These are phyloP conservation scores for Pseudonitzschia delicatissima DNA, from an alignment of 108 stramenopile genomes.

Conservation along the genomic window DNA sequence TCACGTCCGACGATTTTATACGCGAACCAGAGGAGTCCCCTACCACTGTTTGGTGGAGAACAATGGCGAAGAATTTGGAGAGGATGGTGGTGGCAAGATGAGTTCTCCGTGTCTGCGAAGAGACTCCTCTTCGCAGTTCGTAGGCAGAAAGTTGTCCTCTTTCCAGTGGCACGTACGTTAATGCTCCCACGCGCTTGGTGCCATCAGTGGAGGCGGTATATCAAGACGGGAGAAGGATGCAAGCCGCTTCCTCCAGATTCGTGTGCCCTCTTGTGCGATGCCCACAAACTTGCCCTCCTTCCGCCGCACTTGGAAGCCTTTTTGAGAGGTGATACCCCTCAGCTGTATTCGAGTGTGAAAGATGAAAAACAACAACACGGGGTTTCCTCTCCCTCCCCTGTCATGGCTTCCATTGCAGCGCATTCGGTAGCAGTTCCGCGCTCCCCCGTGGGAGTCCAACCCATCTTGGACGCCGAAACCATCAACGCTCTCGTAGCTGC, in stretches of 20 bases:
- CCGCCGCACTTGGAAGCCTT: slow-evolving; percentile 80
- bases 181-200: slow-evolving; percentile 78
- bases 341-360: slow-evolving; percentile 37
- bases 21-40: slow-evolving; percentile 62
- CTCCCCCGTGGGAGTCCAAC: slow-evolving; percentile 39
- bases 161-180: slow-evolving; percentile 58
- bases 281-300: slow-evolving; percentile 68
- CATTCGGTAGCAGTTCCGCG: background rate
- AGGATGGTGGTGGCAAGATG: background rate
- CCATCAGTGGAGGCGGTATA: slow-evolving; percentile 76
- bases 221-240: slow-evolving; percentile 83
- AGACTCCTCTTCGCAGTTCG: too few relatives aligned
- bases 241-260: slow-evolving; percentile 66
- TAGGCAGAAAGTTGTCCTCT: slow-evolving; percentile 56
- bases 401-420: slow-evolving; percentile 4
- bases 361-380: background rate
- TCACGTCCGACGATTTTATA: slow-evolving; percentile 71
- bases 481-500: slow-evolving; percentile 57
- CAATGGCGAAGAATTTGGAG: background rate
- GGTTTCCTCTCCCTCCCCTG: slow-evolving; percentile 9
- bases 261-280: slow-evolving; percentile 67
- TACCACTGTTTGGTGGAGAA: slow-evolving; percentile 34
- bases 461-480: slow-evolving; percentile 33
- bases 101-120: background rate
- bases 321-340: slow-evolving; percentile 55